Conservation (phyloP, 805 yeast genomes). For the Metschnikowia cerradonensis region DNA sequence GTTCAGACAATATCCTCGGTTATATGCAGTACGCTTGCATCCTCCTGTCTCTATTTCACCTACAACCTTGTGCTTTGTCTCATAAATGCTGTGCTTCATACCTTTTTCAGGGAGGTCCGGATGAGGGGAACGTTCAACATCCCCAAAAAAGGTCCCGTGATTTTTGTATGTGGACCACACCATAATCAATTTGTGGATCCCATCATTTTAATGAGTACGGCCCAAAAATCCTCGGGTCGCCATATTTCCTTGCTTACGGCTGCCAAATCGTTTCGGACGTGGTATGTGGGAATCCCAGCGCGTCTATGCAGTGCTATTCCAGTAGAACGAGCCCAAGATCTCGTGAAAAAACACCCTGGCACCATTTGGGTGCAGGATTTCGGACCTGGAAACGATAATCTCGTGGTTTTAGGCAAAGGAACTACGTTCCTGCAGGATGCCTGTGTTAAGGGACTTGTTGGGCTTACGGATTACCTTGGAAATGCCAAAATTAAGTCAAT, state of each 20-base stretch:
- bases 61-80: conserved; percentile 33
- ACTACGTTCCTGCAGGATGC: conserved; percentile 34
- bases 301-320: conserved; percentile 35
- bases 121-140: conserved; percentile 37
- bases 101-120: conserved; percentile 39
- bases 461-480: conserved; percentile 34
- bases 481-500: conserved; percentile 29
- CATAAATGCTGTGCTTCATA: conserved; percentile 33
- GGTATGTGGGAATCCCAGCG: conserved; percentile 31
- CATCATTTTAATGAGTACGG: conserved; percentile 33
- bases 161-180: conserved; percentile 43
- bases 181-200: conserved; percentile 43
- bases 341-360: conserved; percentile 28
- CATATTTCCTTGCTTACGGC: conserved; percentile 37
- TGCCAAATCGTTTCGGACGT: conserved; percentile 30
- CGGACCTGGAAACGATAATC: conserved; percentile 15
- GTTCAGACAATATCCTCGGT: too few relatives aligned
- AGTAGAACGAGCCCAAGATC: conserved; percentile 41
- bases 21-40: neutral
- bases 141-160: conserved; percentile 34
- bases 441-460: conserved; percentile 33
- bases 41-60: conserved; percentile 2
- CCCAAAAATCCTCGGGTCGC: conserved; percentile 28
- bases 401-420: conserved; percentile 28
- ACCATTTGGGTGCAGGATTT: conserved; percentile 22